Percentiles rank a stretch among this genome's conserved stretches.
phyloP scores from a whole-genome alignment of 306 rosid species.

The Pyrus betulifolia region DNA sequence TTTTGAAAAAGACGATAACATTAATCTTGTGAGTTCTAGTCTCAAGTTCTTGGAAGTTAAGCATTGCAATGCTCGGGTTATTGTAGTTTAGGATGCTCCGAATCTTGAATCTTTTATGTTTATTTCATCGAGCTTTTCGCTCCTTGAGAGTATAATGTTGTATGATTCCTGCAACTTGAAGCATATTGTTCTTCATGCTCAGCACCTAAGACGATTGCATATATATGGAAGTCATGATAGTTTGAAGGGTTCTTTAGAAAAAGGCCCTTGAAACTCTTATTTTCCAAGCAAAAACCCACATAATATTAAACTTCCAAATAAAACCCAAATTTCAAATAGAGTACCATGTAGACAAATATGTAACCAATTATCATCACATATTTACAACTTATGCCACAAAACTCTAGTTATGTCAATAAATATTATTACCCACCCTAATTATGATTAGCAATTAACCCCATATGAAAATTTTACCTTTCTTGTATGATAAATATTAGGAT shows the following conservation, averaged over 20 bases:
- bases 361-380: too few relatives aligned
- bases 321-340: too few relatives aligned
- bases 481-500: too few relatives aligned
- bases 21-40: neutral
- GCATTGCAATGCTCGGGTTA: neutral
- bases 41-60: neutral
- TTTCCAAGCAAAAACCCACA: too few relatives aligned
- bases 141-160: neutral
- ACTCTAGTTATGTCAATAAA: too few relatives aligned
- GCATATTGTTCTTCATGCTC: neutral
- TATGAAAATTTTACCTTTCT: too few relatives aligned
- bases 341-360: too few relatives aligned
- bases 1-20: neutral
- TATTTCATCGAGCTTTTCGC: neutral
- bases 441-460: too few relatives aligned
- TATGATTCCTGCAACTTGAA: neutral
- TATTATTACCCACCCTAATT: too few relatives aligned
- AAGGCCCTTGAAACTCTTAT: too few relatives aligned
- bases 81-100: neutral
- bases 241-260: neutral
- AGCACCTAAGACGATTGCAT: neutral
- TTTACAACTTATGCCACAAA: too few relatives aligned
- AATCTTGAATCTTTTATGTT: neutral
- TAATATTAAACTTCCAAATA: too few relatives aligned
- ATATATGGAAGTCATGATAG: neutral